Conservation (phyloP, 2,329 filamentous ascomycete genomes). For the Xylaria hypoxylon region DNA sequence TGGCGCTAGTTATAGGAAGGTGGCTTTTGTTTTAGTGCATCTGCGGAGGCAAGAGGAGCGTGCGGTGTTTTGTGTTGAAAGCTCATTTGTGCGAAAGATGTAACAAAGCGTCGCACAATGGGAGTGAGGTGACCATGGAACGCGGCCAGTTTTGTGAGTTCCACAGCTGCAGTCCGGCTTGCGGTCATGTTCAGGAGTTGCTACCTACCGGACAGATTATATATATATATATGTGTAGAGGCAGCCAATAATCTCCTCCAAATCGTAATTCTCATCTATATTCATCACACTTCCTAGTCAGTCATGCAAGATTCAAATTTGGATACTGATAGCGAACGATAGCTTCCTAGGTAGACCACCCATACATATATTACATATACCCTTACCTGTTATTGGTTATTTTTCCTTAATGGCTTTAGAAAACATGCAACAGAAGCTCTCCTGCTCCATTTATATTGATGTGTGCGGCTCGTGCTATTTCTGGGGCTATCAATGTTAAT, state of each 20-base stretch:
- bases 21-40: conserved; percentile 41
- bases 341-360: background rate
- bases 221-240: conserved; percentile 39
- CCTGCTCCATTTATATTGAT: background rate
- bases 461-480: background rate
- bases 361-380: background rate
- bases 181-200: conserved; percentile 16
- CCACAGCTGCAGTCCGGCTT: conserved; percentile 6
- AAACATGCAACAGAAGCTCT: background rate
- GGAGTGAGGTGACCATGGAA: conserved; percentile 18
- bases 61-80: conserved; percentile 17
- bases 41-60: conserved; percentile 5
- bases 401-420: background rate
- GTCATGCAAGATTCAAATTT: background rate
- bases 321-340: background rate
- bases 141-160: conserved; percentile 12
- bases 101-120: conserved; percentile 7
- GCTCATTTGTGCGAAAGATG: conserved; percentile 15
- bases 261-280: conserved; percentile 26
- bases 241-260: conserved; percentile 11
- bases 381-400: background rate
- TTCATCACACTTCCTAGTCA: background rate
- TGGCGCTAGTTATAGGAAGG: conserved; percentile 50
- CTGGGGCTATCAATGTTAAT: conserved; percentile 8
- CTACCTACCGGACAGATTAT: conserved; percentile 32